Conservation (phyloP, 2,329 filamentous ascomycete genomes). For the Fusarium heterosporum region DNA sequence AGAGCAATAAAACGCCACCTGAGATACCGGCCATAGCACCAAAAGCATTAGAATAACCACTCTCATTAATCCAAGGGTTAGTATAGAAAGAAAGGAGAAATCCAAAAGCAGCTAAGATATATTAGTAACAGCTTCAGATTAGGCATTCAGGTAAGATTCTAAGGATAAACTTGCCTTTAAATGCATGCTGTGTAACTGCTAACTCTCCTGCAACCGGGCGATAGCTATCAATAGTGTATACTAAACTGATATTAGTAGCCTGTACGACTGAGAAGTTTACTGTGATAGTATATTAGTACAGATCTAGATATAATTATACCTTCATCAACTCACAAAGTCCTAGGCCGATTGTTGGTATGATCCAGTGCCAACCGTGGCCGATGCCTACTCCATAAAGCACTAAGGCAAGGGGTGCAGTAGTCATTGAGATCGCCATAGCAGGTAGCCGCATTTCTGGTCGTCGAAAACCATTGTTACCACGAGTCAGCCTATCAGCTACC, state of each 20-base stretch:
- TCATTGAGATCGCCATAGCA: conserved; percentile 62
- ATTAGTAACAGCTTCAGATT: too few species aligned
- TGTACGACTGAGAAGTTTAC: conserved; percentile 68
- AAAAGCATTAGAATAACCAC: conserved; percentile 64
- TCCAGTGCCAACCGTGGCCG: conserved; percentile 62
- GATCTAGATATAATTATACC: too few species aligned
- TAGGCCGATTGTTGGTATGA: conserved; percentile 66
- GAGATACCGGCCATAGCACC: conserved; percentile 64
- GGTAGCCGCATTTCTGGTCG: conserved; percentile 71
- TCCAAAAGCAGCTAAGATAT: conserved; percentile 61
- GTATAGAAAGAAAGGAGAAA: conserved; percentile 71
- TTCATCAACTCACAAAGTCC: conserved; percentile 51
- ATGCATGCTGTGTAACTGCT: conserved; percentile 63
- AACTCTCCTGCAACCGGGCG: conserved; percentile 68
- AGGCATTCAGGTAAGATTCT: too few species aligned
- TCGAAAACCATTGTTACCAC: conserved; percentile 65
- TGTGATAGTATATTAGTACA: not conserved
- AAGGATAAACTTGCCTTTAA: conserved; percentile 62
- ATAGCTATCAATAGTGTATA: conserved; percentile 69
- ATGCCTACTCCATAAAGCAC: conserved; percentile 63
- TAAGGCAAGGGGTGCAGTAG: conserved; percentile 61
- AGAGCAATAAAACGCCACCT: too few species aligned
- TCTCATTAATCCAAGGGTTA: conserved; percentile 65
- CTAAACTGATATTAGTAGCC: conserved; percentile 65
- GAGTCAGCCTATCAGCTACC: conserved; percentile 62